phyloP scores from a whole-genome alignment of 1,284 basidiomycete genomes.

The Ustilago tritici region DNA sequence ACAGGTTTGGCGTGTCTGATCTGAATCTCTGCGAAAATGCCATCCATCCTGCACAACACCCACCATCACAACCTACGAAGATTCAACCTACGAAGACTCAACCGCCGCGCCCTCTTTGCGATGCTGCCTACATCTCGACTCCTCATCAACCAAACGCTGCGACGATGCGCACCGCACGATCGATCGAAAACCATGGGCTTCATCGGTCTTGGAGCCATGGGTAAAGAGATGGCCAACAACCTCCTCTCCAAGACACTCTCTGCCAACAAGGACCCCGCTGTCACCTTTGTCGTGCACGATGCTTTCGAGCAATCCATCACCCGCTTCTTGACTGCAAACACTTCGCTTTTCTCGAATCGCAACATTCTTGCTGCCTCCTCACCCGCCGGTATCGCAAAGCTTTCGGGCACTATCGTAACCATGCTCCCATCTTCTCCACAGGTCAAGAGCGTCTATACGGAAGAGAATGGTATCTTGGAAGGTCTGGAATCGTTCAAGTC shows the following conservation, averaged over 20 bases:
- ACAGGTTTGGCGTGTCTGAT: too few species aligned
- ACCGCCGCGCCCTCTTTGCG: background rate
- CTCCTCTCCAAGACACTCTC: conserved; percentile 58
- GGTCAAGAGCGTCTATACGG: conserved; percentile 79
- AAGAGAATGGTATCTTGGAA: conserved; percentile 71
- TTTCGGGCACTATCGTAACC: conserved; percentile 79
- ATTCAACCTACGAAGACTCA: too few species aligned
- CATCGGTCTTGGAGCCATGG: conserved; percentile 66
- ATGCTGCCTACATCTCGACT: conserved; percentile 40
- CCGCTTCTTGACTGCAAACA: conserved; percentile 58
- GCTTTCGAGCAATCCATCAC: conserved; percentile 59
- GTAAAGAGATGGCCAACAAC: conserved; percentile 63
- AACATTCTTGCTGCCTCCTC: conserved; percentile 64
- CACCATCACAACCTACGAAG: too few species aligned
- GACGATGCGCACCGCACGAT: conserved; percentile 36
- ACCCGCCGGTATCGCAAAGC: conserved; percentile 70
- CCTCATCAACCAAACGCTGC: conserved; percentile 28
- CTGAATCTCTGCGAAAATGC: background rate
- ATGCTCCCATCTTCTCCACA: conserved; percentile 89
- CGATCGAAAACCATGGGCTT: conserved; percentile 64
- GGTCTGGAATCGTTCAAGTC: conserved; percentile 35
- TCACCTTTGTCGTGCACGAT: conserved; percentile 60
- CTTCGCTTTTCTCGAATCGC: conserved; percentile 57
- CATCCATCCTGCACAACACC: background rate
- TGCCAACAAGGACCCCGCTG: conserved; percentile 36